A percentile compares a stretch with the other conserved stretches of the same genome.
These are phyloP conservation scores for Plectosphaerella cucumerina DNA, from an alignment of 2,329 filamentous ascomycete species.

Conservation along the genomic window DNA sequence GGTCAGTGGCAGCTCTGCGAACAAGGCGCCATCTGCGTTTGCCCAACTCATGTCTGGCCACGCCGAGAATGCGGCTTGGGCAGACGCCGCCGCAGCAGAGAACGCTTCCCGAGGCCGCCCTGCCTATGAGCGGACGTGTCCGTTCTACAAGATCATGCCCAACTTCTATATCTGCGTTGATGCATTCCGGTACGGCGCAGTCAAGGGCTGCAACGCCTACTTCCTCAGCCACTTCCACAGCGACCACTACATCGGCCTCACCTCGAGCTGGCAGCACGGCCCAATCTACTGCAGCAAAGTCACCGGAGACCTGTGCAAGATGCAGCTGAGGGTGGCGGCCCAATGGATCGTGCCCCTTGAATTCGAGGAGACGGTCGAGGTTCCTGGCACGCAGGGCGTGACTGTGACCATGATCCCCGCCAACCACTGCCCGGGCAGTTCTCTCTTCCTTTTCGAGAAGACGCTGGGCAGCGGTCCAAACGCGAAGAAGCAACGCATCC, in stretches of 20 bases:
- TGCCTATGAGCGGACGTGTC: constrained; percentile 84
- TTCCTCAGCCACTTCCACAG: constrained; percentile 98
- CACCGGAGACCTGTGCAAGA: constrained; percentile 83
- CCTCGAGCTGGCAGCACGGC: constrained; percentile 83
- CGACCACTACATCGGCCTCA: constrained; percentile 92
- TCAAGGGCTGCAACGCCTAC: constrained; percentile 88
- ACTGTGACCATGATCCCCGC: constrained; percentile 92
- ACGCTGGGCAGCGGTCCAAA: constrained; percentile 55
- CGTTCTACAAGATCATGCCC: constrained; percentile 97
- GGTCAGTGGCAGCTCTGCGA: constrained; percentile 7
- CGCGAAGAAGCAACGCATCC: constrained; percentile 66
- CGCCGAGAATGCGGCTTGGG: constrained; percentile 88
- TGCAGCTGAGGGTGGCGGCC: constrained; percentile 79
- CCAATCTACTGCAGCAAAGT: constrained; percentile 96
- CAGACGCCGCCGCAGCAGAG: constrained; percentile 76
- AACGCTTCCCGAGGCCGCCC: constrained; percentile 75
- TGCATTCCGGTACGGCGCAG: constrained; percentile 90
- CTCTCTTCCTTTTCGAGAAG: constrained; percentile 90
- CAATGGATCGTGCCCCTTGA: constrained; percentile 83
- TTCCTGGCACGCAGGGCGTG: constrained; percentile 79
- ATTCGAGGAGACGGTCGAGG: constrained; percentile 74
- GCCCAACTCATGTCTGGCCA: constrained; percentile 90
- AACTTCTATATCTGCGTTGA: constrained; percentile 92
- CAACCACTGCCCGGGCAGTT: constrained; percentile 95
- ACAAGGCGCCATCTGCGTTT: constrained; percentile 65